Conservation (phyloP, 1,284 basidiomycete species). For the Malassezia caprae region DNA sequence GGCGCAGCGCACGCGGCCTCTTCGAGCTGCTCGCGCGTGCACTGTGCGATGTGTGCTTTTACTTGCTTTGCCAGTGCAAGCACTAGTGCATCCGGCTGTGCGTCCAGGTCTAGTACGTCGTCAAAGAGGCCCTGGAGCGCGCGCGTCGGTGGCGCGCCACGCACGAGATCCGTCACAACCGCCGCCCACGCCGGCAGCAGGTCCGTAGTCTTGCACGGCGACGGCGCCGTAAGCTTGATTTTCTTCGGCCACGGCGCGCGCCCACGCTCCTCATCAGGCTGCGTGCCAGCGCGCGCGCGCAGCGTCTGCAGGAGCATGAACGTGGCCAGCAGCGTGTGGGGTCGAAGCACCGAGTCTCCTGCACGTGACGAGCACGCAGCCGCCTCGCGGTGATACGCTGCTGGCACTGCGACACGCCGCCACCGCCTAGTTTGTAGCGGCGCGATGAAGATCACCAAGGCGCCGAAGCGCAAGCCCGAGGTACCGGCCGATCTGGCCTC, state of each 20-base stretch:
- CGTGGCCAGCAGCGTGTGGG: background rate
- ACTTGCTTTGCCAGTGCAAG: background rate
- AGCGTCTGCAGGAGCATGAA: background rate
- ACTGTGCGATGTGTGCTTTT: background rate
- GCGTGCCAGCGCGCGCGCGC: background rate
- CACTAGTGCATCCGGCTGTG: background rate
- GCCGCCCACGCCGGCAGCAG: background rate
- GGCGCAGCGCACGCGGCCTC: background rate
- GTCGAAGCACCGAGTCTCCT: too few relatives aligned
- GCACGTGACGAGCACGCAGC: background rate
- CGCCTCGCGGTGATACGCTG: background rate
- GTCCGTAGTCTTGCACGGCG: background rate
- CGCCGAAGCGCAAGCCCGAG: conserved; percentile 38
- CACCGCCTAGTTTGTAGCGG: background rate
- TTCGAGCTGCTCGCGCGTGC: background rate
- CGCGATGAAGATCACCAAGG: conserved; percentile 47
- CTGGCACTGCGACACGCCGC: background rate
- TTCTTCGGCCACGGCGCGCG: background rate
- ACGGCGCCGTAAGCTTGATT: too few relatives aligned
- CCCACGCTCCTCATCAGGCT: background rate
- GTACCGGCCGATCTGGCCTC: conserved; percentile 30
- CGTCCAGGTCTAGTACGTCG: background rate
- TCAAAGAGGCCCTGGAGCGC: conserved; percentile 1
- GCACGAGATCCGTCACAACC: background rate
- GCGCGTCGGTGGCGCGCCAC: background rate